Evolutionary conservation across 495 filamentous ascomycete species (phyloP), one percentile per base, ranked within the genome.

Genomic region (Penicillium cosmopolitanum): DNA sequence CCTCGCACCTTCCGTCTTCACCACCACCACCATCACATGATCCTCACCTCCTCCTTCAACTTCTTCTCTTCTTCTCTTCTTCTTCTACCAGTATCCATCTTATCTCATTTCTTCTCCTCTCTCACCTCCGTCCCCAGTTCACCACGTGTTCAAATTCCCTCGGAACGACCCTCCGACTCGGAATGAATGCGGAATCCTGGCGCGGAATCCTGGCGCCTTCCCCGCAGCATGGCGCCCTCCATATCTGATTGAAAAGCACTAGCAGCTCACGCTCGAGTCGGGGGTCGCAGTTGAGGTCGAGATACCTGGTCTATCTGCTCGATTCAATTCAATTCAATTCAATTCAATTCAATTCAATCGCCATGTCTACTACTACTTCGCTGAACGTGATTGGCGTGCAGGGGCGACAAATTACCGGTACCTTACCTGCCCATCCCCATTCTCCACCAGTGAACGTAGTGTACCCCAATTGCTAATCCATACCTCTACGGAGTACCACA

Each of bases 401-500:
- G 13, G 63, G 63, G 16, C 66, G 66, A 9, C 52, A 61, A 28
- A 56, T 68, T 13, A 64, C 60, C 15, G 50, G 63, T 68, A 53
- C 47, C 23, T 25, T 2, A 28, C 23, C 3, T 23, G 23, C 23
- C 23, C 23, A 9, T n/a, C 4, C 10, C 16, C 5, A 40, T n/a
- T 25, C 33, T 12, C 21, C 15, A 11, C 28, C 28, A 31, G 28
- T 31, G 28, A 31, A 21, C 19, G 1, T 21, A 21, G 19, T 21
- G 19, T 21, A 31, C 5, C 6, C 28, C 28, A 6, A 31, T 31
- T 31, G 28, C 28, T 31, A 31, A 31, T 31, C 8, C 5, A 31
- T 18, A 44, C 16, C 42, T 16, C 42, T 44, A 33, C 19, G 19
- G 19, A 21, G 19, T 21, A 21, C 40, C 33, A 31, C 11, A 11